Conservation (phyloP, 2,329 filamentous ascomycete genomes). For the Magnaporthales sp. region DNA sequence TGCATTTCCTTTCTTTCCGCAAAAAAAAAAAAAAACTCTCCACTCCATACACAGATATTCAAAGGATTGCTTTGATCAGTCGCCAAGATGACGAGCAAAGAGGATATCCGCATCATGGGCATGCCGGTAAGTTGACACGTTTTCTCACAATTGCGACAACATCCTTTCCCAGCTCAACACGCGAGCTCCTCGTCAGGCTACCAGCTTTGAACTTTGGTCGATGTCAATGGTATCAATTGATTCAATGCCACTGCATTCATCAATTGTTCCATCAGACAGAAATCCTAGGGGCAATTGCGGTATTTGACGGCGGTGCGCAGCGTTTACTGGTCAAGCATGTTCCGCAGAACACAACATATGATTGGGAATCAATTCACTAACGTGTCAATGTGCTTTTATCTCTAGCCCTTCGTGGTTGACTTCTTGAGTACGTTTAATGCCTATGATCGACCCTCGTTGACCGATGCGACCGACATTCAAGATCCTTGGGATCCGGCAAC, state of each 20-base stretch:
- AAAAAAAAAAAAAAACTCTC: conserved; percentile 45
- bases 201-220: neutral
- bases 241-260: neutral
- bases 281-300: conserved; percentile 13
- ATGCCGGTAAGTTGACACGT: conserved; percentile 50
- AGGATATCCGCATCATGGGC: conserved; percentile 53
- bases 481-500: neutral
- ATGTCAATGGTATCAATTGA: neutral
- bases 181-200: neutral
- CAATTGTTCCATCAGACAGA: neutral
- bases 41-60: conserved; percentile 48
- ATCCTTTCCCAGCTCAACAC: neutral
- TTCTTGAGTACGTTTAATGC: conserved; percentile 81
- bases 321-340: neutral
- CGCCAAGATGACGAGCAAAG: conserved; percentile 43
- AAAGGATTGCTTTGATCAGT: conserved; percentile 32
- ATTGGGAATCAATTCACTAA: neutral
- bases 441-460: neutral
- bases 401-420: conserved; percentile 87
- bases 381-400: neutral
- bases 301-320: conserved; percentile 8
- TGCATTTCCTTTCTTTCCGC: conserved; percentile 34
- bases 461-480: neutral
- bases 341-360: neutral
- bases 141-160: conserved; percentile 11